A percentile compares a stretch with the other conserved stretches of the same genome.
Conservation (phyloP, 345 rosid genomes). For the Lepidium sativum region DNA sequence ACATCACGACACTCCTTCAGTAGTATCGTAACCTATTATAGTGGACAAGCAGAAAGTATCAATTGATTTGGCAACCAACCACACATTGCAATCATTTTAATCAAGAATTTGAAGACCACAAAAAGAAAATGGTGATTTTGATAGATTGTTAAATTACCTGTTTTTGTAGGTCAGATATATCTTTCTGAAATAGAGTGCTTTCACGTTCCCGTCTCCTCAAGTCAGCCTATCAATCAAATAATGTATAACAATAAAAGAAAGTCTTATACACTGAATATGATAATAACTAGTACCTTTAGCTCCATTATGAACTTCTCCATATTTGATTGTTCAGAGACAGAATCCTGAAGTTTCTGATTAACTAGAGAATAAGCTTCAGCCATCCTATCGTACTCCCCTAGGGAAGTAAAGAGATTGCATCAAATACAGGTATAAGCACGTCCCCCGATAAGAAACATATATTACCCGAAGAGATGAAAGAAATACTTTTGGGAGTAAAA, state of each 20-base stretch:
- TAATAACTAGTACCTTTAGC: conserved; percentile 47
- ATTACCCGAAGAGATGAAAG: background rate
- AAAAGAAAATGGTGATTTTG: conserved; percentile 4
- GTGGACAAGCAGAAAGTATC: conserved; percentile 10
- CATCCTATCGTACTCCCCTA: conserved; percentile 91
- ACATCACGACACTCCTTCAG: conserved; percentile 94
- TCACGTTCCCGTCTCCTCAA: conserved; percentile 80
- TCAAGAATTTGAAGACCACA: conserved; percentile 7
- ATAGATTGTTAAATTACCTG: conserved; percentile 42
- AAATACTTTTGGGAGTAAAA: background rate
- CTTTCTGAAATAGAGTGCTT: conserved; percentile 54
- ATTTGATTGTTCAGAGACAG: conserved; percentile 54
- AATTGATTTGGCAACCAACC: conserved; percentile 10
- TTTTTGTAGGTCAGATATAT: conserved; percentile 72
- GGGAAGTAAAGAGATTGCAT: conserved; percentile 22
- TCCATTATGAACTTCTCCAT: conserved; percentile 65
- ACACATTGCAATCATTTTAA: conserved; percentile 8
- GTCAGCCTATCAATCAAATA: conserved; percentile 48
- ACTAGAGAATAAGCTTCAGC: conserved; percentile 67
- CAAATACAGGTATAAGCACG: conserved; percentile 2
- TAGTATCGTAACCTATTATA: conserved; percentile 68
- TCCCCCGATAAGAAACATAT: background rate
- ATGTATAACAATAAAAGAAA: background rate
- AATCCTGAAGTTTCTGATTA: conserved; percentile 67
- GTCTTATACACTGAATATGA: background rate